Percentiles rank a stretch among this genome's conserved stretches.
phyloP scores from a whole-genome alignment of 1,284 basidiomycete genomes.

The Irpex sp. region DNA sequence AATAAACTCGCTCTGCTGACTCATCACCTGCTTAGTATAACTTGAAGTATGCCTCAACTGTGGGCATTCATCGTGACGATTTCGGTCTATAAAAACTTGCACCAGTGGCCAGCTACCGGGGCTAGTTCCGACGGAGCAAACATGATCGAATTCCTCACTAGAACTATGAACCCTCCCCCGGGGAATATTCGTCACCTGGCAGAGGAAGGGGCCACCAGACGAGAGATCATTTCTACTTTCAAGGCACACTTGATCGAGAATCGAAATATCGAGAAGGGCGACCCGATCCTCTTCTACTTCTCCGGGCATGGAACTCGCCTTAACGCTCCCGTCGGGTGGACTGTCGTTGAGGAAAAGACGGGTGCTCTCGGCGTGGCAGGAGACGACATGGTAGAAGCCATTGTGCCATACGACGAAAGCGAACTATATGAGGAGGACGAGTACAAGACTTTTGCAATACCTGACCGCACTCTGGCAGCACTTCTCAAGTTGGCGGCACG shows the following conservation, averaged over 20 bases:
- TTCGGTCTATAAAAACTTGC: background rate
- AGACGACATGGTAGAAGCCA: background rate
- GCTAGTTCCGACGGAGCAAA: background rate
- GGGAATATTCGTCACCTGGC: background rate
- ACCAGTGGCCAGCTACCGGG: background rate
- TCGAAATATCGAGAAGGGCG: constrained; percentile 8
- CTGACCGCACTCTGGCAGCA: constrained; percentile 10
- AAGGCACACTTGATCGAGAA: constrained; percentile 15
- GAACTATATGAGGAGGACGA: background rate
- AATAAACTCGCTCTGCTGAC: background rate
- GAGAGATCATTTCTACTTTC: constrained; percentile 11
- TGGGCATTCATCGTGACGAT: background rate
- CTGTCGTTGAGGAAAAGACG: constrained; percentile 8
- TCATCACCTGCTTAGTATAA: background rate
- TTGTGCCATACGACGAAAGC: background rate
- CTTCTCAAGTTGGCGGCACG: constrained; percentile 3
- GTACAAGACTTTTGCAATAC: constrained; percentile 3
- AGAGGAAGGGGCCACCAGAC: constrained; percentile 6
- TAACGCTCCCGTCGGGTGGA: constrained; percentile 7
- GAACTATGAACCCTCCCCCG: background rate
- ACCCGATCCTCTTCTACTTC: constrained; percentile 15
- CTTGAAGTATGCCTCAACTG: background rate
- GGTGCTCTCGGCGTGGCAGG: constrained; percentile 6
- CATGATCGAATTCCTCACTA: background rate
- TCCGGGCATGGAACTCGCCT: constrained; percentile 15